A percentile compares a stretch with the other conserved stretches of the same genome.
phyloP scores from a whole-genome alignment of 2,329 filamentous ascomycete genomes.

The Calonectria hawksworthii region DNA sequence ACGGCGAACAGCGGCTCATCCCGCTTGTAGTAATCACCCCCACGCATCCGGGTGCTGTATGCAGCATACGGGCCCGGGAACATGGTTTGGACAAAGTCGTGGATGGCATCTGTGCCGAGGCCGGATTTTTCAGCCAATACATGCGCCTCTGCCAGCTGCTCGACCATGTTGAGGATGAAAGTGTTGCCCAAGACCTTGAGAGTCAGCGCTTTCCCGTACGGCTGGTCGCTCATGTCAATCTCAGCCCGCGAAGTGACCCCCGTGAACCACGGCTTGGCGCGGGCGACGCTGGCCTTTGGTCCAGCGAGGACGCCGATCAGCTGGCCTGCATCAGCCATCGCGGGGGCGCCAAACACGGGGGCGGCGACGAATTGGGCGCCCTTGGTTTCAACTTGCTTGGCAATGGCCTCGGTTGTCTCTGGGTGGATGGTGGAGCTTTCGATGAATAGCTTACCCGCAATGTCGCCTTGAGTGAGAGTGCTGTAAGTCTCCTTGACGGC shows the following conservation, averaged over 20 bases:
- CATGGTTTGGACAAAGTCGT: constrained; percentile 79
- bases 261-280: constrained; percentile 77
- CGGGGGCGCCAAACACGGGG: constrained; percentile 79
- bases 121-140: constrained; percentile 85
- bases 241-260: constrained; percentile 79
- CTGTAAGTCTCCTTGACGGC: constrained; percentile 76
- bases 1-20: constrained; percentile 87
- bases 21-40: constrained; percentile 82
- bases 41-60: constrained; percentile 81
- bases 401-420: constrained; percentile 79
- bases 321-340: constrained; percentile 78
- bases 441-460: constrained; percentile 82
- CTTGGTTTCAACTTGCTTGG: constrained; percentile 66
- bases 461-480: constrained; percentile 65
- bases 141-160: constrained; percentile 83
- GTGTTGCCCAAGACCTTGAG: constrained; percentile 91
- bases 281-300: constrained; percentile 69
- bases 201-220: constrained; percentile 76
- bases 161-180: constrained; percentile 86
- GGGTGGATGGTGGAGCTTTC: constrained; percentile 93
- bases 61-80: constrained; percentile 82
- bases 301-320: constrained; percentile 83
- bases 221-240: constrained; percentile 79
- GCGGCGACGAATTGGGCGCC: constrained; percentile 82
- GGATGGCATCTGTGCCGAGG: constrained; percentile 77